Base-by-base conservation (phyloP, 441 rosid species). In the Euphorbia schlechtendalii region DNA sequence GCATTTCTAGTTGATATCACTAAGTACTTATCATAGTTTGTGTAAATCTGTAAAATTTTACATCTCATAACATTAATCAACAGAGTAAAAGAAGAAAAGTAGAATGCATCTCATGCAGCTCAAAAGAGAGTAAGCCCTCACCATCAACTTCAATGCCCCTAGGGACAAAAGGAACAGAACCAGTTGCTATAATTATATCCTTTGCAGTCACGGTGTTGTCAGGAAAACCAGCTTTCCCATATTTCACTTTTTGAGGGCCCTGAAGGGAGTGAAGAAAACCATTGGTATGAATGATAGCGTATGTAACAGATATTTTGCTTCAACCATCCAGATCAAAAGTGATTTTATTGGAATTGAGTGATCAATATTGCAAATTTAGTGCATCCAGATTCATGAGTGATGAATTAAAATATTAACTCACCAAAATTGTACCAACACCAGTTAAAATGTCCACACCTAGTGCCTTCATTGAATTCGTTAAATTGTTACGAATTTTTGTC, bases 121-220 rank as follows among this genome's bases (percentile, higher is more conserved):
- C 40, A 34, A 34, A 34, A 34, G 40, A 34, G 40, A 30, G 28
- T 45, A 10, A 52, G 61, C 13, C 52, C 58, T 59, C 84, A 93
- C 99, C 99, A 76, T 93, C 97, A 73, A 93, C 90, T 83, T 93
- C 96, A 67, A 93, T 93, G 74, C 99, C 99, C 79, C 84, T 88
- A 32, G 97, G 96, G 18, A 94, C 97, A 75, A 94, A 91, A 6
- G 99, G 98, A 27, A 94, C 88, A 46, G 99, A 91, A 68, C 99
- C 99, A 72, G 99, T 94, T 52, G 98, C 99, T 63, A 91, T 84
- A 73, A 94, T 86, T 65, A 94, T 89, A 70, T 90, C 61, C 75
- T 83, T 89, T 0, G 89, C 96, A 27, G 96, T 89, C 68, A 89
- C 78, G 18, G 83, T 62, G 43, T 74, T 87, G 76, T 85, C 88